Evolutionary conservation across 129 eudicot species (phyloP), one percentile per base, ranked within the genome.

Genomic region (Mikania micrantha): DNA sequence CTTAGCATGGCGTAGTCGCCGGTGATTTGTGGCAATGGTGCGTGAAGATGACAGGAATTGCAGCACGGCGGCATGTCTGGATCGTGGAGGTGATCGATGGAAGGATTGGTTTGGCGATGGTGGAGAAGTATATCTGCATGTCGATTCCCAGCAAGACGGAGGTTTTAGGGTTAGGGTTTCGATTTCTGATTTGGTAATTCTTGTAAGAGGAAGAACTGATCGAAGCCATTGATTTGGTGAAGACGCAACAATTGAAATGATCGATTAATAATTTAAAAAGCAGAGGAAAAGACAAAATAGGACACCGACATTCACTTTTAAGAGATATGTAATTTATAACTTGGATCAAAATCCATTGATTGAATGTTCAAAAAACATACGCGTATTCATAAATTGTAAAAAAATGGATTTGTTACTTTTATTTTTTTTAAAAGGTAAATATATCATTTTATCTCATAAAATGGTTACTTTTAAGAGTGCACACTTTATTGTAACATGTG

Each of bases 11-110:
- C 81, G 80, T 50, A 36, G 49, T 79, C 87, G 67, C 66, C 4
- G 80, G 83, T 68, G 97, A 79, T 56, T 83, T 80, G 82, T 91
- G 97, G 73, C 85, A 27, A 94, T 91, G 97, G 88, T 96, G 96
- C 44, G 97, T 91, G 94, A 80, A 88, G 79, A 91, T 64, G 19
- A 91, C 72, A 12, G 97, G 97, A 59, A 88, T 36, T 57, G 90
- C 80, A 27, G 94, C 79, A 28, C 81, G 73, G 4, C 90, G 84
- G 73, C 96, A 88, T 70, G 85, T 82, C 53, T 60, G 58, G 82
- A 91, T 88, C 1, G 96, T 88, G 74, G 88, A 67, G 25, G 73
- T 71, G 75, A 91, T 67, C 22, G 94, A 34, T 0, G 83, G 74
- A 32, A 91, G 21, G 42, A 91, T 88, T 1, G 94, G 88, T 22